Conservation (phyloP, 371 early-diverging fungal species). For the Syncephalastrum racemosum region DNA sequence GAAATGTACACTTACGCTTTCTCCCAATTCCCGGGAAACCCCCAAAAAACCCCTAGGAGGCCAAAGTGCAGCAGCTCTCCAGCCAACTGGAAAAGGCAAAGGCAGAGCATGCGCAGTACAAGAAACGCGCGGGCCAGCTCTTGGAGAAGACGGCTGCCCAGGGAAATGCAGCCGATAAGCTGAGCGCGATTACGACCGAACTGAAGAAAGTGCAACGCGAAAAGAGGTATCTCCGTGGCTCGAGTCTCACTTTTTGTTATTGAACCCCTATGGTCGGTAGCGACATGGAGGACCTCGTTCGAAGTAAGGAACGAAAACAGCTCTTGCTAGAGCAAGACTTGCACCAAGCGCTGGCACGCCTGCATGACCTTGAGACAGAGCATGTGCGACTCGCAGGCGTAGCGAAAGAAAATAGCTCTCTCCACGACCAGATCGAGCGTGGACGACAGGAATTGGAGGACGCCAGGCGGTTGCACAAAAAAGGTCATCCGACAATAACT, state of each 20-base stretch:
- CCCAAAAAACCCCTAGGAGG: constrained; percentile 52
- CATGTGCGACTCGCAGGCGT: constrained; percentile 17
- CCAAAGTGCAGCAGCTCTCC: constrained; percentile 46
- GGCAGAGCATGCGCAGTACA: constrained; percentile 60
- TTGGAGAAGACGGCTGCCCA: constrained; percentile 36
- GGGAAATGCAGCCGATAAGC: constrained; percentile 1
- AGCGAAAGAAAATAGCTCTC: no score
- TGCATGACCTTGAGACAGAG: constrained; percentile 44
- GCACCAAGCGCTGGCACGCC: constrained; percentile 48
- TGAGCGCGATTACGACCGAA: no score
- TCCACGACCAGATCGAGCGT: no score
- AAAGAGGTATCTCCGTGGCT: no score
- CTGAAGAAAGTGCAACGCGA: no score
- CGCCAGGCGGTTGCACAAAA: no score
- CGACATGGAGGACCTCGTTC: no score
- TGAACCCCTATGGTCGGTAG: no score
- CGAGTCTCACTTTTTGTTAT: no score
- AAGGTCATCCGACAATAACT: no score
- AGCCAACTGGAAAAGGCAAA: constrained; percentile 46
- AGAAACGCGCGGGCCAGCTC: constrained; percentile 56
- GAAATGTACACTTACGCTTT: not conserved
- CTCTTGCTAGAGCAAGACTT: constrained; percentile 47
- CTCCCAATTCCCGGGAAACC: no score
- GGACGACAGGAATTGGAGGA: no score
- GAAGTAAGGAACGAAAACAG: constrained; percentile 26